phyloP scores from a whole-genome alignment of 495 filamentous ascomycete genomes.

The Xylaria curta region DNA sequence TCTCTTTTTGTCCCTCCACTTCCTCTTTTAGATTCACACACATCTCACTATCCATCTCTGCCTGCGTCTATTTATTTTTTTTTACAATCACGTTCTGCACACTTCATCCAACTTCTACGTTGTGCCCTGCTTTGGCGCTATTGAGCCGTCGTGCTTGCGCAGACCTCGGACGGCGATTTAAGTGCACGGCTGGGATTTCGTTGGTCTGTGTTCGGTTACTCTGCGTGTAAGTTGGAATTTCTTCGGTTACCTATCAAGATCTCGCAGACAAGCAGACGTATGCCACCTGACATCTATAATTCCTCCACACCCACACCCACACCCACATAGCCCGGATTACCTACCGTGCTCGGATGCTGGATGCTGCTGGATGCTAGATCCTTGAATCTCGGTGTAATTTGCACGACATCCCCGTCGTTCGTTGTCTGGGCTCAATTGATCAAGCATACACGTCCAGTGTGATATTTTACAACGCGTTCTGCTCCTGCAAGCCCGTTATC shows the following conservation, averaged over 20 bases:
- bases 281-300: slow-evolving; percentile 23
- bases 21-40: slow-evolving; percentile 11
- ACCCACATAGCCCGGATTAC: slow-evolving; percentile 15
- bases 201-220: slow-evolving; percentile 18
- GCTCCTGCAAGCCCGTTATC: slow-evolving; percentile 1
- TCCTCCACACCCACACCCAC: slow-evolving; percentile 14
- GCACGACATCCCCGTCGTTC: slow-evolving; percentile 11
- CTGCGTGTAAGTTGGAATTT: slow-evolving; percentile 10
- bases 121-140: neutral
- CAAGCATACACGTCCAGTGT: slow-evolving; percentile 8
- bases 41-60: neutral
- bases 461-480: slow-evolving; percentile 21
- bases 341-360: slow-evolving; percentile 23
- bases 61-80: neutral
- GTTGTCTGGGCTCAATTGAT: slow-evolving; percentile 10
- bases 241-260: slow-evolving; percentile 9
- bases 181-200: neutral
- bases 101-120: neutral
- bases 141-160: slow-evolving; percentile 14
- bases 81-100: neutral
- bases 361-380: slow-evolving; percentile 23
- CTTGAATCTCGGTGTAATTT: slow-evolving; percentile 26
- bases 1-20: neutral
- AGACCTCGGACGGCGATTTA: neutral
- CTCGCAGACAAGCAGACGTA: slow-evolving; percentile 17